phyloP scores from a whole-genome alignment of 306 rosid species.

The Inga oerstediana region DNA sequence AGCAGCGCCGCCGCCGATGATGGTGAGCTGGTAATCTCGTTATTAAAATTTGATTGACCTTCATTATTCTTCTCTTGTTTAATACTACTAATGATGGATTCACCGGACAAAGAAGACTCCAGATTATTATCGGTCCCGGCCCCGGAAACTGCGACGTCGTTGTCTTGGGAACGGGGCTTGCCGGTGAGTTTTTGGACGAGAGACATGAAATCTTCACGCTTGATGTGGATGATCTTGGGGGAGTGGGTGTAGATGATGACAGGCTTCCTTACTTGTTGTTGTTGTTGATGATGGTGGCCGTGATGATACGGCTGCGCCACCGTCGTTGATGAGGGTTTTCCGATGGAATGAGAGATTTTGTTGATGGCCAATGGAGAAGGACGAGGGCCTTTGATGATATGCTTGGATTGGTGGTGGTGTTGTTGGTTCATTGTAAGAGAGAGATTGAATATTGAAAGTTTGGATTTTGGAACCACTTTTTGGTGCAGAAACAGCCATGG shows the following conservation, averaged over 20 bases:
- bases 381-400: slow-evolving; percentile 57
- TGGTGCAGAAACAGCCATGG: background rate
- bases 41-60: slow-evolving; percentile 18
- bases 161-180: background rate
- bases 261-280: slow-evolving; percentile 50
- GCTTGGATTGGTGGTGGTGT: slow-evolving; percentile 20
- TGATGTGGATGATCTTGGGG: slow-evolving; percentile 78
- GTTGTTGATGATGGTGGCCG: slow-evolving; percentile 10
- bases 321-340: slow-evolving; percentile 28
- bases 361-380: slow-evolving; percentile 71
- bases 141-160: background rate
- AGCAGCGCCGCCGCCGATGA: background rate
- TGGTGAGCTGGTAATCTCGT: slow-evolving; percentile 32
- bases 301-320: too few species aligned
- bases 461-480: background rate
- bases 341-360: slow-evolving; percentile 48
- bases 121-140: background rate
- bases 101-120: slow-evolving; percentile 20
- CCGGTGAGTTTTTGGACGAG: slow-evolving; percentile 93
- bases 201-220: slow-evolving; percentile 77
- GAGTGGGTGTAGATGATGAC: slow-evolving; percentile 79
- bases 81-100: slow-evolving; percentile 4
- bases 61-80: background rate
- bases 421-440: slow-evolving; percentile 36
- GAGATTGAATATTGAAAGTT: background rate